A percentile compares a stretch with the other conserved stretches of the same genome.
phyloP scores from a whole-genome alignment of 2,329 filamentous ascomycete species.

The Aspergillus brunneoviolaceus region DNA sequence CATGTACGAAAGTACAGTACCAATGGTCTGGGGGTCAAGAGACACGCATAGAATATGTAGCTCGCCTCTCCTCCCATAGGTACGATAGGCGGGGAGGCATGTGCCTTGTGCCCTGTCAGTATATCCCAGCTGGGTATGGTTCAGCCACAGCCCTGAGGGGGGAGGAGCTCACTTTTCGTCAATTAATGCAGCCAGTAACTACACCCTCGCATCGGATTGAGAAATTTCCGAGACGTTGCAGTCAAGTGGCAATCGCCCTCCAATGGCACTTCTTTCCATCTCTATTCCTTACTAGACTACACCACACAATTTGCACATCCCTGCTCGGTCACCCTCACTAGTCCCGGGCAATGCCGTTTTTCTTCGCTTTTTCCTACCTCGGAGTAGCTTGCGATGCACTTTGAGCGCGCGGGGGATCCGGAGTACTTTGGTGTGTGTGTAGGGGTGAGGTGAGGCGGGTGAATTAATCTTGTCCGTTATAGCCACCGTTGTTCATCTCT shows the following conservation, averaged over 20 bases:
- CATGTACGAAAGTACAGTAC: background rate
- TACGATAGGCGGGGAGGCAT: background rate
- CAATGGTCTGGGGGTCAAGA: background rate
- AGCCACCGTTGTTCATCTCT: background rate
- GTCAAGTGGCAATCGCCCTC: background rate
- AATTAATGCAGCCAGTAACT: background rate
- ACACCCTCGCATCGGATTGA: background rate
- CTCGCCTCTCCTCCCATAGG: background rate
- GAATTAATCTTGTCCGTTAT: background rate
- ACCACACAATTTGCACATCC: background rate
- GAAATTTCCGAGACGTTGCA: background rate
- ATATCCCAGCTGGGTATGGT: background rate
- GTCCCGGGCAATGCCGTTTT: background rate
- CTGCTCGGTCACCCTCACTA: background rate
- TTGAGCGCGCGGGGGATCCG: background rate
- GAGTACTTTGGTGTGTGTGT: background rate
- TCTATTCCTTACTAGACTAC: background rate
- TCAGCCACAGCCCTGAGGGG: background rate
- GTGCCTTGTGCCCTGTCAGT: background rate
- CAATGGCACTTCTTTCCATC: background rate
- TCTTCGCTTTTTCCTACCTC: background rate
- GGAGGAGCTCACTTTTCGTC: background rate
- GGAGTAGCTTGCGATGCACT: background rate
- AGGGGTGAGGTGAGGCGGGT: background rate
- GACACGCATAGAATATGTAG: background rate